These are phyloP conservation scores for Adansonia grandidieri DNA, from an alignment of 441 rosid species.

Conservation along the genomic window DNA sequence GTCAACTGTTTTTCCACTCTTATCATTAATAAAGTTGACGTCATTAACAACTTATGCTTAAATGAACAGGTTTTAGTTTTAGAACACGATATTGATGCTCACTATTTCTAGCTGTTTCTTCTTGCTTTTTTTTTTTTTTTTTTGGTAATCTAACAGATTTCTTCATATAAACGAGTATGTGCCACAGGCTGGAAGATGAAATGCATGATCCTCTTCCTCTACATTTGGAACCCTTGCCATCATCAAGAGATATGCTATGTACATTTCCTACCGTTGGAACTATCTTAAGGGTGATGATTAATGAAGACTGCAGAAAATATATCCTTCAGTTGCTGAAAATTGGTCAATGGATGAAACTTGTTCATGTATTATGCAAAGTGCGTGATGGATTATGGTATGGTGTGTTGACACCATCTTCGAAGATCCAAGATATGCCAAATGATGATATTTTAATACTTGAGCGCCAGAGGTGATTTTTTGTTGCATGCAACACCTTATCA, in stretches of 20 bases:
- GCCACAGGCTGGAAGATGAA: slow-evolving; percentile 54
- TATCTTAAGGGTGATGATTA: slow-evolving; percentile 55
- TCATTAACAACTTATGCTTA: slow-evolving; percentile 2
- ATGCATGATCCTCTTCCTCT: slow-evolving; percentile 54
- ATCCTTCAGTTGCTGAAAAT: slow-evolving; percentile 43
- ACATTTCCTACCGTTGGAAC: slow-evolving; percentile 82
- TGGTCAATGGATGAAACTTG: slow-evolving; percentile 72
- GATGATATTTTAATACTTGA: slow-evolving; percentile 42
- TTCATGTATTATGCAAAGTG: slow-evolving; percentile 56
- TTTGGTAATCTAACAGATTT: not conserved
- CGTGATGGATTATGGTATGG: slow-evolving; percentile 72
- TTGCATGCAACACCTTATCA: not conserved
- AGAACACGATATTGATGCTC: not conserved
- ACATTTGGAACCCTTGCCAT: slow-evolving; percentile 47
- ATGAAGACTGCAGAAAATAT: slow-evolving; percentile 38
- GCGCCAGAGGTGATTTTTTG: slow-evolving; percentile 53
- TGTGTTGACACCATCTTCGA: slow-evolving; percentile 49
- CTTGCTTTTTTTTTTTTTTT: not conserved
- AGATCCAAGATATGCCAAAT: slow-evolving; percentile 46
- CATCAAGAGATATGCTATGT: slow-evolving; percentile 59
- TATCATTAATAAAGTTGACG: not conserved
- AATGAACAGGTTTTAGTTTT: slow-evolving; percentile 3
- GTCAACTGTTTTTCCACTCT: slow-evolving; percentile 12
- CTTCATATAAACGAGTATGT: not conserved
- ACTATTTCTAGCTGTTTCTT: not conserved